Evolutionary conservation across 164 flowering plant genomes (phyloP).

Genomic region (Houttuynia cordata): DNA sequence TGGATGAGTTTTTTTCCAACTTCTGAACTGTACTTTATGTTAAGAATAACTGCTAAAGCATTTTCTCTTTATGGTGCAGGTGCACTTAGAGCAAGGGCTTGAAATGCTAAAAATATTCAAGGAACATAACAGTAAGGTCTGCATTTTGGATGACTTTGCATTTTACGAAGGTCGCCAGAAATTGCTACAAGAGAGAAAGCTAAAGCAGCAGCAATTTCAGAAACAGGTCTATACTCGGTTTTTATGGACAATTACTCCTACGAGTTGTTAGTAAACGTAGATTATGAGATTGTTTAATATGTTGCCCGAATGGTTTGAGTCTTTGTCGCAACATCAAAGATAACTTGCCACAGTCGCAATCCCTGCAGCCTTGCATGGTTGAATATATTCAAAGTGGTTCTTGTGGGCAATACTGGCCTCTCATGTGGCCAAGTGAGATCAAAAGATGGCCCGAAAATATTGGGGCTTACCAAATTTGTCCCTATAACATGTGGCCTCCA

Average conservation of each 20-base stretch:
- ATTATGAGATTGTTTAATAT: no score
- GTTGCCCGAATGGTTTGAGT: background rate
- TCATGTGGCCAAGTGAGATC: no score
- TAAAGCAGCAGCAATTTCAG: slow-evolving; percentile 51
- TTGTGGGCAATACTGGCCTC: background rate
- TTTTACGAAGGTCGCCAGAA: slow-evolving; percentile 78
- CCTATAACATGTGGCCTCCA: background rate
- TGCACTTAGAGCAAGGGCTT: slow-evolving; percentile 66
- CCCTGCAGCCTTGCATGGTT: background rate
- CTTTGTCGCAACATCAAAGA: background rate
- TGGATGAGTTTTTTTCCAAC: background rate
- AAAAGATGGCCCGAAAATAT: no score
- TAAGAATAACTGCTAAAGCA: background rate
- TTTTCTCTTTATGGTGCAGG: slow-evolving; percentile 29
- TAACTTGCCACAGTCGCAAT: background rate
- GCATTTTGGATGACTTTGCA: slow-evolving; percentile 75
- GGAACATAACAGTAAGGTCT: slow-evolving; percentile 49
- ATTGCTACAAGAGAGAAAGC: slow-evolving; percentile 61
- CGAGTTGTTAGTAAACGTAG: no score
- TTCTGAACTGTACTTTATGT: background rate
- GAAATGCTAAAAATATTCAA: slow-evolving; percentile 75
- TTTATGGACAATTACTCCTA: no score
- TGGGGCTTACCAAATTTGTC: background rate
- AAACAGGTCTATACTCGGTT: slow-evolving; percentile 72
- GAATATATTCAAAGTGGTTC: background rate